These are phyloP conservation scores for Pisolithus albus DNA, from an alignment of 768 basidiomycete species.

Conservation along the genomic window DNA sequence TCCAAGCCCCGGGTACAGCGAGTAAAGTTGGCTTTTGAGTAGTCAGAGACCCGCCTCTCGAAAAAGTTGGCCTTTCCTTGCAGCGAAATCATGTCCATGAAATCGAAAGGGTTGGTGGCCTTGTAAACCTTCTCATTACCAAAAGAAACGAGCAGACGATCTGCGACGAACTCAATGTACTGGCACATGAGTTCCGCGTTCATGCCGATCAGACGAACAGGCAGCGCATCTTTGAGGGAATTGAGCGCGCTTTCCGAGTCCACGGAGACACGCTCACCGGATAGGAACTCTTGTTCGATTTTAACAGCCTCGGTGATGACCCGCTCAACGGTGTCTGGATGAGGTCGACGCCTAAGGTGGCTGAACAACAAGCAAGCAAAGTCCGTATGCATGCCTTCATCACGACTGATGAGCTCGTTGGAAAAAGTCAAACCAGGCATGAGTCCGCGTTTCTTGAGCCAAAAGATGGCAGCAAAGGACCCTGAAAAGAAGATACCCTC, in stretches of 20 bases:
- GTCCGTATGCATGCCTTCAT: conserved; percentile 96
- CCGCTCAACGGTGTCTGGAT: conserved; percentile 61
- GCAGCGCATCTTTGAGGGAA: conserved; percentile 61
- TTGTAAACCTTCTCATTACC: conserved; percentile 79
- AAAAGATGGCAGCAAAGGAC: conserved; percentile 90
- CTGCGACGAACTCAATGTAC: conserved; percentile 89
- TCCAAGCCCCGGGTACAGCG: conserved; percentile 19
- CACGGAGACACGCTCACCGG: conserved; percentile 38
- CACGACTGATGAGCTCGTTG: conserved; percentile 92
- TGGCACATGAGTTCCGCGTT: conserved; percentile 82
- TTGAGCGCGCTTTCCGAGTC: background rate
- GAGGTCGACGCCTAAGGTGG: conserved; percentile 73
- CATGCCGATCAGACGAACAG: conserved; percentile 86
- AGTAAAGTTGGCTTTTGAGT: conserved; percentile 60
- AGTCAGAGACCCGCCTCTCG: conserved; percentile 92
- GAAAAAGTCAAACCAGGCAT: conserved; percentile 97
- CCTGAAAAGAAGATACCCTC: conserved; percentile 98
- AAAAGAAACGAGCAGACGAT: conserved; percentile 76
- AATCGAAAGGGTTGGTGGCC: conserved; percentile 78
- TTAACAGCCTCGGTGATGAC: conserved; percentile 80
- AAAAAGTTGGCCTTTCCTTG: conserved; percentile 98
- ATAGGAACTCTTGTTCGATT: conserved; percentile 84
- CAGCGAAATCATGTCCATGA: conserved; percentile 93
- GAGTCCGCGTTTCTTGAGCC: conserved; percentile 96
- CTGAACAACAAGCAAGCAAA: conserved; percentile 88